Evolutionary conservation across 2,329 filamentous ascomycete species (phyloP), one percentile per base, ranked within the genome.

Genomic region (Sclerotinia trifoliorum): DNA sequence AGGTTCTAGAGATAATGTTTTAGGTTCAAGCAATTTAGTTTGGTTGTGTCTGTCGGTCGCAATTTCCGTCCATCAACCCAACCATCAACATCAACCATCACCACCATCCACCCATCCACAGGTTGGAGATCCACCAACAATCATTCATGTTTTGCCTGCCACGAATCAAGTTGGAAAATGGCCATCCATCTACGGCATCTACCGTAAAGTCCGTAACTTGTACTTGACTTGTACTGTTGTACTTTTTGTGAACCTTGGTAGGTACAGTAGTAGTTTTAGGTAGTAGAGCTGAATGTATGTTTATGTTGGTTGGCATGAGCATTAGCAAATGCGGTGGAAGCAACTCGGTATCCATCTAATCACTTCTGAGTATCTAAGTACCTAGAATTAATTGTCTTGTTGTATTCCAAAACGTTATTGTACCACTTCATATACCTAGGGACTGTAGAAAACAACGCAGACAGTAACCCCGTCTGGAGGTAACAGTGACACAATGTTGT

Each of bases 221-320:
- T 42, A 13, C 39, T 55, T 55, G 35, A 17, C 19, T 35, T n/a
- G 44, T 49, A 24, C 29, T 48, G 42, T 17, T 39, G 29, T 39
- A 15, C 52, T 32, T 56, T 61, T 60, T 26, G 57, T 32, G 10
- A n/a, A 11, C 26, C 24, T 26, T 63, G 48, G 26, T 21, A 42
- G 46, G 46, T 52, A 19, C 46, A 56, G 29, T n/a, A 26, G 35
- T 35, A 35, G 46, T 57, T 42, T 42, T 21, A n/a, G 21, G n/a
- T 48, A 49, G 64, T 10, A 58, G 54, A 58, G 64, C 64, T 58
- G 64, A 66, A 39, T 39, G 32, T 5, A 39, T 58, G 63, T 57
- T 13, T 26, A 46, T 46, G 46, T 51, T 21, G 39, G 29, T 29
- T 58, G 39, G 35, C 39, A 56, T 65, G 46, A 56, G 24, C 51